Conservation (phyloP, 2,329 filamentous ascomycete species). For the Sporothrix pallida region DNA sequence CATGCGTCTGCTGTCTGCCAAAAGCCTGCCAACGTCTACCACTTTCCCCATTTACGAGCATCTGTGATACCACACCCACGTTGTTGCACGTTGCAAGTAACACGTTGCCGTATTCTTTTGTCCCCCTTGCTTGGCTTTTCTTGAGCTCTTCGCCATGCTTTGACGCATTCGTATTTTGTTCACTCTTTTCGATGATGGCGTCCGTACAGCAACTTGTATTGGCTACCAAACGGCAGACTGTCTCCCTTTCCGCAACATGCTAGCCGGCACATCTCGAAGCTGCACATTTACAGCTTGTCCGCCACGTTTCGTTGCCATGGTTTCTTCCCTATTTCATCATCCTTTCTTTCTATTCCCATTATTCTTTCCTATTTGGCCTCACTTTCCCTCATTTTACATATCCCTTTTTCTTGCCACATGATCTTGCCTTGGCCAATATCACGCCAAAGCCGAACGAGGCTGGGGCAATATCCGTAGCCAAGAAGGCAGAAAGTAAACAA, state of each 20-base stretch:
- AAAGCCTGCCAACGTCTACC: not conserved
- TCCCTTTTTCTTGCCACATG: not conserved
- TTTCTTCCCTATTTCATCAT: too few relatives aligned
- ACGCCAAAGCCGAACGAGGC: not conserved
- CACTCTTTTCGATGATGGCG: too few relatives aligned
- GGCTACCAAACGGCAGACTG: not conserved
- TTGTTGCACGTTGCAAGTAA: not conserved
- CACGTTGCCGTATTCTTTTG: not conserved
- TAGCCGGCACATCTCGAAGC: not conserved
- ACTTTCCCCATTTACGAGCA: not conserved
- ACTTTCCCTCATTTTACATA: not conserved
- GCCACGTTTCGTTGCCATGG: not conserved
- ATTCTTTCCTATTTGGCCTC: not conserved
- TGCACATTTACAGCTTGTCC: not conserved
- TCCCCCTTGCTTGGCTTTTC: not conserved
- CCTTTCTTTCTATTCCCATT: not conserved
- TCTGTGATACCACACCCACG: not conserved
- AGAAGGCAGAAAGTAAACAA: not conserved
- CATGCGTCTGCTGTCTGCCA: not conserved
- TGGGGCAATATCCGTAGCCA: not conserved
- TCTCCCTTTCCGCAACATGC: constrained; percentile 22
- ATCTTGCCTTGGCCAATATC: not conserved
- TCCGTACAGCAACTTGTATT: too few relatives aligned
- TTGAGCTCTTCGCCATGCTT: not conserved
- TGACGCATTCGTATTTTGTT: constrained; percentile 14